phyloP scores from a whole-genome alignment of 495 filamentous ascomycete genomes.

The Xanthoparmelia taractica region DNA sequence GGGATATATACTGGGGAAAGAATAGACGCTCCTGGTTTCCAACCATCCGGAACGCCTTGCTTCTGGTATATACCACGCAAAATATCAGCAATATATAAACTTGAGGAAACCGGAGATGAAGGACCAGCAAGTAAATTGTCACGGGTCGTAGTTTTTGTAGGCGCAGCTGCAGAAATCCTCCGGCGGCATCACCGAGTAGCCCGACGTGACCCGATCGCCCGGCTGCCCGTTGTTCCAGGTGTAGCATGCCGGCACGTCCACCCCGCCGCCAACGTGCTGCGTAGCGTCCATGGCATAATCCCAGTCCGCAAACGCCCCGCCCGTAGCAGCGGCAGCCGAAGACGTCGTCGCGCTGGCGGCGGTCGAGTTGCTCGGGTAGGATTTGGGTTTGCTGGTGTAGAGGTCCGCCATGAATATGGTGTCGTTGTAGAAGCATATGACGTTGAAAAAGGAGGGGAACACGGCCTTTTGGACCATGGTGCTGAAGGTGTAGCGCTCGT shows the following conservation, averaged over 20 bases:
- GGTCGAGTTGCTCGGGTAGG: constrained; percentile 28
- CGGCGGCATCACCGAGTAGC: constrained; percentile 13
- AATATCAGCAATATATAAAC: not conserved
- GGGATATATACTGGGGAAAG: not conserved
- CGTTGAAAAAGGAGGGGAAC: constrained; percentile 30
- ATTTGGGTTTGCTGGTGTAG: constrained; percentile 44
- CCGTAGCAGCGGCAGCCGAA: constrained; percentile 21
- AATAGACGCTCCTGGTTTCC: not conserved
- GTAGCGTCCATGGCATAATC: constrained; percentile 42
- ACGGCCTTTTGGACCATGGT: constrained; percentile 39
- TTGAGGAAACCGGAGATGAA: not conserved
- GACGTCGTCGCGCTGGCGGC: constrained; percentile 1
- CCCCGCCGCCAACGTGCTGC: constrained; percentile 35
- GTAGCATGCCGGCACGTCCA: constrained; percentile 40
- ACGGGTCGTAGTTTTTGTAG: constrained; percentile 25
- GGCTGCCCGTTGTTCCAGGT: constrained; percentile 3
- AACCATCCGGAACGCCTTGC: not conserved
- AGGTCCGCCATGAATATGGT: constrained; percentile 43
- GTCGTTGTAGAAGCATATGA: constrained; percentile 45
- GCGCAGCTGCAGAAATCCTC: constrained; percentile 24
- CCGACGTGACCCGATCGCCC: constrained; percentile 14
- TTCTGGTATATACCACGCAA: not conserved
- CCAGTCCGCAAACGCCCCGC: constrained; percentile 31
- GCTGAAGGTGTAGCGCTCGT: constrained; percentile 46
- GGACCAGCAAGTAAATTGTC: not conserved